Evolutionary conservation across 2,329 filamentous ascomycete species (phyloP), one percentile per base, ranked within the genome.

Genomic region (Colletotrichum tofieldiae): DNA sequence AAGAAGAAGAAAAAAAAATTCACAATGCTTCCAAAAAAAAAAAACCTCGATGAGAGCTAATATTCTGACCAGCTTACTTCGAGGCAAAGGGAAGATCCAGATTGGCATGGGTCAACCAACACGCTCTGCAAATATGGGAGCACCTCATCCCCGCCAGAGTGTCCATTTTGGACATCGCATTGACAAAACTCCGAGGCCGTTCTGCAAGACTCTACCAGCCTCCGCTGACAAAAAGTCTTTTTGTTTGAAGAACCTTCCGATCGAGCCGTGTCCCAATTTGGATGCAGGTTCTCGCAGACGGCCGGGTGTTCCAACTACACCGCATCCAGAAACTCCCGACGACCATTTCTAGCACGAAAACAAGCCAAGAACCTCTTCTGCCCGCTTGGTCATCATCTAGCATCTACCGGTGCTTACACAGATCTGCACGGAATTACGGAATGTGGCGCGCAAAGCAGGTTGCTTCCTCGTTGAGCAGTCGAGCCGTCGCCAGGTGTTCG

Each of bases 241-340:
- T 41, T n/a, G 14, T n/a, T n/a, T 41, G 12, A 45, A 51, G 56
- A 41, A 52, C 23, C 71, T 81, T 3, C 78, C 79, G 0, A 61
- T 56, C 2, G 80, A 81, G 66, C 41, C 75, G 78, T 35, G 73
- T 77, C 35, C 71, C 77, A 39, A 75, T 80, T 62, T 81, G 80
- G 78, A 74, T 76, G 47, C 75, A 76, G 39, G 76, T 76, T 0
- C 76, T 80, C 0, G 79, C 79, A 9, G 39, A 66, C 2, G 51
- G 65, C n/a, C 78, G 79, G 59, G 68, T 82, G 52, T 82, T 81
- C 65, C 78, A 81, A 55, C 64, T 81, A 64, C 75, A 75, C 16
- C 65, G 63, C 32, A 65, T 77, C 51, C 32, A 60, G 41, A 14
- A 45, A 29, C 51, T 20, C 18, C 51, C 43, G 43, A 41, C 51